Evolutionary conservation across 75 land plant genomes (phyloP), one percentile per base, ranked within the genome.

Genomic region (Chamaecyparis obtusa): DNA sequence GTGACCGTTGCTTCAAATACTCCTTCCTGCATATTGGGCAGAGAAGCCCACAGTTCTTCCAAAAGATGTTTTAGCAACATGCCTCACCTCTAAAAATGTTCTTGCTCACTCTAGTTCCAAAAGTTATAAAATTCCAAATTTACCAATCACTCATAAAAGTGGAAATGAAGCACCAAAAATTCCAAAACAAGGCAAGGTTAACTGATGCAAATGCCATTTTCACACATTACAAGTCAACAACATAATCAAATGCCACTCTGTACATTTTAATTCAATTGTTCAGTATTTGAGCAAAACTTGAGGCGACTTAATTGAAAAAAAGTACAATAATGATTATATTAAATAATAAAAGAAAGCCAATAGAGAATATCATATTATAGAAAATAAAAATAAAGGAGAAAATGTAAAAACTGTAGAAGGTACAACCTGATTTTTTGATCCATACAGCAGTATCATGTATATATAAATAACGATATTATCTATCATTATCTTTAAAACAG

Each of bases 21-120:
- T n/a, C 81, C 21, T 78, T 78, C 81, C 81, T 78, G 81, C 81
- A 78, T 78, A 78, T 78, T 39, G 81, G 81, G 44, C 81, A 78
- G 21, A 78, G 41, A 37, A 78, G 81, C 81, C 81, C 81, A 41
- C 81, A 21, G 41, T 78, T 78, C 81, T 78, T 37, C 81, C 81
- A 78, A 78, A 78, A 78, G 44, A 78, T 19, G 21, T 16, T 78
- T 78, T 78, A 78, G 81, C 81, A 78, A 78, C 27, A 3, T 39
- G 81, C 24, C 46, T 78, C 46, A 41, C 3, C 41, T 37, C 41
- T 78, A 36, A 78, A 78, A 78, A 36, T 17, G 19, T 35, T 77
- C 16, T 37, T 17, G 4, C 21, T 78, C 15, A 72, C 33, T 72
- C 2, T 5, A 7, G 21, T 39, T 43, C 81, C 44, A 78, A 19